A percentile compares a stretch with the other conserved stretches of the same genome.
These are phyloP conservation scores for Plantago coronopus DNA, from an alignment of 305 asterid species.

Conservation along the genomic window DNA sequence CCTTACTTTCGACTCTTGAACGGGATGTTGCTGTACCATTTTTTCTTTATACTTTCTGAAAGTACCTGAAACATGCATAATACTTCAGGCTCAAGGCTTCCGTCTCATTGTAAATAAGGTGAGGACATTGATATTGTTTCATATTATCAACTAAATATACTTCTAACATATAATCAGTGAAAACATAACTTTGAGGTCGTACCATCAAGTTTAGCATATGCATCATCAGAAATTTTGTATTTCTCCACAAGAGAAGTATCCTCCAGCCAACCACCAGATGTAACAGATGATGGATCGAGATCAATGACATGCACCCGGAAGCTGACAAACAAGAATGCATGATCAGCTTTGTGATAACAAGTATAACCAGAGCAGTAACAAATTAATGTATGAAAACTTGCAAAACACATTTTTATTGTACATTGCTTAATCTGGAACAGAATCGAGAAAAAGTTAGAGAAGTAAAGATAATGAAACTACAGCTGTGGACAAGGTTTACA, in stretches of 20 bases:
- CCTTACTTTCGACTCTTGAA: conserved; percentile 55
- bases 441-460: neutral
- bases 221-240: conserved; percentile 89
- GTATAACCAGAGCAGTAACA: neutral
- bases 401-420: neutral
- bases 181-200: conserved; percentile 7
- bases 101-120: neutral
- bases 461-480: too few species aligned
- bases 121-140: neutral
- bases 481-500: too few species aligned
- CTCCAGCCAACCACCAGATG: conserved; percentile 98
- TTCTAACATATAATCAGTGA: neutral
- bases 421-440: neutral
- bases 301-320: conserved; percentile 76
- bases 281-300: conserved; percentile 85
- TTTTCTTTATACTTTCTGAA: conserved; percentile 86
- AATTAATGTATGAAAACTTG: neutral
- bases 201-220: conserved; percentile 82
- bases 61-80: conserved; percentile 62
- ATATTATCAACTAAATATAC: neutral
- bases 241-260: conserved; percentile 93
- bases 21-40: conserved; percentile 46
- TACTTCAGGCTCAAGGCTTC: neutral
- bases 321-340: conserved; percentile 35
- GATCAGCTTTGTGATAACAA: conserved; percentile 13